Conservation (phyloP, 2,329 filamentous ascomycete genomes). For the Cladorrhinum sp. region DNA sequence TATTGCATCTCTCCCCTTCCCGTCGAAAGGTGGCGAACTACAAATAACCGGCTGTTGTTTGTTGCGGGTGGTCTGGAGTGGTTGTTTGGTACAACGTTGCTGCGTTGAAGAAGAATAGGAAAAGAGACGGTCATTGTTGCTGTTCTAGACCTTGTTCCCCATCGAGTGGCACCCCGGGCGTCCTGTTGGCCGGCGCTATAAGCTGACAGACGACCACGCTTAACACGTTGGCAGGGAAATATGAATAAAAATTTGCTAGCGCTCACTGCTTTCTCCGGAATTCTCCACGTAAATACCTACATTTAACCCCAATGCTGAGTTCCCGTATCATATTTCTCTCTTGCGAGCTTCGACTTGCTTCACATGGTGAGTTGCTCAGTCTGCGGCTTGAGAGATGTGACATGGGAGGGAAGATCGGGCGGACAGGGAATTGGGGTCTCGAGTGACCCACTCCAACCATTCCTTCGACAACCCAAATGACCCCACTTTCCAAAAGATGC, state of each 20-base stretch:
- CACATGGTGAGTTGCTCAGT: too few relatives aligned
- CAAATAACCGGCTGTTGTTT: not conserved
- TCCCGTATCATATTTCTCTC: too few relatives aligned
- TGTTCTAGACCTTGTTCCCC: slow-evolving; percentile 1
- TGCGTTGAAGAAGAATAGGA: not conserved
- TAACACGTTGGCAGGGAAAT: slow-evolving; percentile 1
- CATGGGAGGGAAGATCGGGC: not conserved
- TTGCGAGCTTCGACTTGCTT: not conserved
- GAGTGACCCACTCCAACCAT: too few relatives aligned
- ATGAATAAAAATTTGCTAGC: not conserved
- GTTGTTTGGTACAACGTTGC: slow-evolving; percentile 1
- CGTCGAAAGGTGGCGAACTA: slow-evolving; percentile 1
- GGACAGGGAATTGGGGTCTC: not conserved
- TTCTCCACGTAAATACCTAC: not conserved
- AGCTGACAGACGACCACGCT: not conserved
- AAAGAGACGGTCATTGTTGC: not conserved
- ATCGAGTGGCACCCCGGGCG: not conserved
- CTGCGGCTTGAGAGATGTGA: not conserved
- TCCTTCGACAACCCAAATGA: not conserved
- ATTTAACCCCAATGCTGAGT: not conserved
- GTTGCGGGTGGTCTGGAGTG: too few relatives aligned
- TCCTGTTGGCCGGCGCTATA: not conserved
- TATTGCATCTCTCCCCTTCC: not conserved
- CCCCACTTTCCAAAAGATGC: slow-evolving; percentile 3
- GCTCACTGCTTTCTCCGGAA: not conserved